Conservation (phyloP, 495 filamentous ascomycete species). For the Trichoderma parareesei region DNA sequence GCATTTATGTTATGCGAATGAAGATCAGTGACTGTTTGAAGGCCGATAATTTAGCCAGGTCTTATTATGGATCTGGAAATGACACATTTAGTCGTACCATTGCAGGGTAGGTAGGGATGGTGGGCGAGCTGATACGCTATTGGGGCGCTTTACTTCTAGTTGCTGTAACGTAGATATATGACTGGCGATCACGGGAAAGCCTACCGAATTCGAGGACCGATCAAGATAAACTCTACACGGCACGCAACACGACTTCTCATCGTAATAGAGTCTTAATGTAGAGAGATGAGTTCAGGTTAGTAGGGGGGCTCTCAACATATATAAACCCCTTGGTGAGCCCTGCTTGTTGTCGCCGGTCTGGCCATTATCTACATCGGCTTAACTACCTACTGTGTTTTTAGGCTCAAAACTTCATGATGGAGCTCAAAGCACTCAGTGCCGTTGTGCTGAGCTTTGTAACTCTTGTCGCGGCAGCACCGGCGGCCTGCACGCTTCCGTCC, state of each 20-base stretch:
- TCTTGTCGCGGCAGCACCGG: slow-evolving; percentile 15
- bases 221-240: too few relatives aligned
- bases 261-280: too few relatives aligned
- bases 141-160: not conserved
- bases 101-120: not conserved
- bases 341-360: not conserved
- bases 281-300: too few relatives aligned
- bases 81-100: not conserved
- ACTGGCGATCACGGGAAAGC: too few relatives aligned
- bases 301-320: too few relatives aligned
- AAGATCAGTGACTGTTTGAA: not conserved
- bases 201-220: too few relatives aligned
- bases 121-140: not conserved
- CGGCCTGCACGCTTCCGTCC: slow-evolving; percentile 44
- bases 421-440: slow-evolving; percentile 11
- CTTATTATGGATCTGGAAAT: not conserved
- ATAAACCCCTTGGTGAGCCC: too few relatives aligned
- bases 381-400: not conserved
- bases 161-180: not conserved
- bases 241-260: too few relatives aligned
- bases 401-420: slow-evolving; percentile 14
- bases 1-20: too few relatives aligned
- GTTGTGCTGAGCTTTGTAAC: slow-evolving; percentile 20
- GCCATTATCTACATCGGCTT: not conserved
- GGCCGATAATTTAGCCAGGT: not conserved